Evolutionary conservation across 768 basidiomycete genomes (phyloP).

Genomic region (Lentinula lateritia): DNA sequence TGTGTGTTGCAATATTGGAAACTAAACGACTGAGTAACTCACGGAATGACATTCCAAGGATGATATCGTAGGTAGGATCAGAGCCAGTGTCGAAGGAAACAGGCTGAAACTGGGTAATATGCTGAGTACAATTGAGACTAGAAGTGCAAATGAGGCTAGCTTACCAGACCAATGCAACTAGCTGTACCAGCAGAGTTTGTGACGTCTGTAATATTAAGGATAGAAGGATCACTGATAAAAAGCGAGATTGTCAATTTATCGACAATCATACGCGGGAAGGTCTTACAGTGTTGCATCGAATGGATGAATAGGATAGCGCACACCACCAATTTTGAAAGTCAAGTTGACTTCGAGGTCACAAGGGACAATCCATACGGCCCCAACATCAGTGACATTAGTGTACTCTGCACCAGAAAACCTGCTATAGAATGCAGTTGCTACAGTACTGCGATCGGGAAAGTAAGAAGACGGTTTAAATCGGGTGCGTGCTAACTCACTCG

Average conservation of each 20-base stretch:
- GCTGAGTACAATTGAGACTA: not conserved
- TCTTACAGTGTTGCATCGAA: conserved; percentile 55
- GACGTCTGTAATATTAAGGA: conserved; percentile 24
- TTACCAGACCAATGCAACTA: conserved; percentile 36
- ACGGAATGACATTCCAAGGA: conserved; percentile 74
- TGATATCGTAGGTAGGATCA: conserved; percentile 49
- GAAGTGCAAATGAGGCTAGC: conserved; percentile 9
- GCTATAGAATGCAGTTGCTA: conserved; percentile 60
- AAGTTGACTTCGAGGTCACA: conserved; percentile 61
- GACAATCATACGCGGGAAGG: not conserved
- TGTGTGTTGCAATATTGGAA: not conserved
- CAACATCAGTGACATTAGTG: conserved; percentile 29
- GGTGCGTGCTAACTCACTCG: conserved; percentile 24
- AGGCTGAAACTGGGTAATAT: conserved; percentile 56
- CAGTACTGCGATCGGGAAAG: conserved; percentile 23
- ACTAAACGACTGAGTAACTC: conserved; percentile 18
- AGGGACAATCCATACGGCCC: conserved; percentile 55
- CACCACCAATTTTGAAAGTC: conserved; percentile 58
- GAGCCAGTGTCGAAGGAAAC: conserved; percentile 40
- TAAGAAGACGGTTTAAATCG: conserved; percentile 10
- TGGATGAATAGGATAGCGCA: conserved; percentile 57
- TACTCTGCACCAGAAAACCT: conserved; percentile 48
- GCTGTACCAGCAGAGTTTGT: conserved; percentile 25
- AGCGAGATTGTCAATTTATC: not conserved
- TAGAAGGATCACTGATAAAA: conserved; percentile 22